Evolutionary conservation across 2,329 filamentous ascomycete species (phyloP).

Genomic region (Penicillium expansum): DNA sequence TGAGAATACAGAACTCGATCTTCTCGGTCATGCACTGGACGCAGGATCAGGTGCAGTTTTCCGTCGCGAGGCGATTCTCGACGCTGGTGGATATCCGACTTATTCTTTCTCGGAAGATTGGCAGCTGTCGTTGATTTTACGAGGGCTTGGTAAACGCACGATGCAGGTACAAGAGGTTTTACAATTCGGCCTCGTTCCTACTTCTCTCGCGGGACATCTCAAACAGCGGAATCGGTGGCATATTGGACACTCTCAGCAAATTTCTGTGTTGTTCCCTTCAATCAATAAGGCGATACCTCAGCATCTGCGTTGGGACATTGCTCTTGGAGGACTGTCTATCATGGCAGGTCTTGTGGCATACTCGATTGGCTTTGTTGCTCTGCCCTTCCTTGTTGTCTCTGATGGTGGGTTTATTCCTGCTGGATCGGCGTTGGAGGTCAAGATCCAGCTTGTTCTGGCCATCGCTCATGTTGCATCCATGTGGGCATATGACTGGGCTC

Average conservation of each 20-base stretch:
- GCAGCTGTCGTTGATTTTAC: conserved; percentile 34
- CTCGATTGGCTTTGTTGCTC: conserved; percentile 16
- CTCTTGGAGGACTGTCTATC: conserved; percentile 22
- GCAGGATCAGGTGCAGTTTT: conserved; percentile 38
- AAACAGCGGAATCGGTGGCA: conserved; percentile 40
- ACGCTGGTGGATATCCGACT: conserved; percentile 35
- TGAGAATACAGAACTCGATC: conserved; percentile 33
- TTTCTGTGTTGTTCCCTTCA: conserved; percentile 15
- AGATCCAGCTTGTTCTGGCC: conserved; percentile 17
- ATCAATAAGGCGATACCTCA: conserved; percentile 6
- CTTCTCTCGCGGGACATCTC: conserved; percentile 36
- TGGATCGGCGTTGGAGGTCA: conserved; percentile 3
- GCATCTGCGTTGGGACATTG: conserved; percentile 22
- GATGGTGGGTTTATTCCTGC: conserved; percentile 16
- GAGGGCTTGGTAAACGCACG: conserved; percentile 29
- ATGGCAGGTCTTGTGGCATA: conserved; percentile 17
- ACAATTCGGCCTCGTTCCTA: conserved; percentile 36
- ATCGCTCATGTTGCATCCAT: conserved; percentile 10
- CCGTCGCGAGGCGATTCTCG: conserved; percentile 30
- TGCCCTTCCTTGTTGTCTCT: conserved; percentile 21
- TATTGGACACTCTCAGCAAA: conserved; percentile 33
- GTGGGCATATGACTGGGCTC: conserved; percentile 24
- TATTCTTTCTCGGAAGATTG: conserved; percentile 38
- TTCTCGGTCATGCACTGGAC: conserved; percentile 29
- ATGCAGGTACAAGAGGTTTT: conserved; percentile 33